Evolutionary conservation across 352 stramenopile genomes (phyloP).

Genomic region (Phytophthora pini): DNA sequence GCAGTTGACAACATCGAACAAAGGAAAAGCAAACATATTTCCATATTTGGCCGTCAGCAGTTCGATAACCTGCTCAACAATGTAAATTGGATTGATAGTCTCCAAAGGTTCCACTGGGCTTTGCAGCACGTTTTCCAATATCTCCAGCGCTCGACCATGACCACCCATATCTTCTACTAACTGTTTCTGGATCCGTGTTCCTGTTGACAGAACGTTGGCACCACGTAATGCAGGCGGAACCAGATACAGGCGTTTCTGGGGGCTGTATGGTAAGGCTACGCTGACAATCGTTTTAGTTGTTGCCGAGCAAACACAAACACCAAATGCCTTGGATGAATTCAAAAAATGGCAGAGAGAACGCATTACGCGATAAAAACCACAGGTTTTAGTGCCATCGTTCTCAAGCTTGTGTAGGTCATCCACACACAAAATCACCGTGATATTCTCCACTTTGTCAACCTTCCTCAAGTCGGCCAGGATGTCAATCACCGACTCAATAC

Average conservation of each 20-base stretch:
- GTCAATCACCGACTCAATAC: neutral
- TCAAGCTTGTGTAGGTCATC: neutral
- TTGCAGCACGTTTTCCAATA: neutral
- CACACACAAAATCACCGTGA: conserved; percentile 1
- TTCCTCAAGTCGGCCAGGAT: neutral
- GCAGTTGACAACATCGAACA: conserved; percentile 2
- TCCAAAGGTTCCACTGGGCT: conserved; percentile 1
- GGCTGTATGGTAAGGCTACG: neutral
- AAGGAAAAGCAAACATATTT: neutral
- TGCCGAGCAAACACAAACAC: conserved; percentile 15
- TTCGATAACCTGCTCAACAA: conserved; percentile 3
- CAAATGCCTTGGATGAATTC: no score
- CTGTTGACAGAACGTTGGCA: neutral
- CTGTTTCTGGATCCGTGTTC: conserved; percentile 2
- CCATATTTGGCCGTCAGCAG: neutral
- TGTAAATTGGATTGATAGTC: neutral
- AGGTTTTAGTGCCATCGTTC: no score
- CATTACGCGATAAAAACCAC: no score
- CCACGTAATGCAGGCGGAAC: conserved; percentile 7
- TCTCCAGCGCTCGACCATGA: conserved; percentile 13
- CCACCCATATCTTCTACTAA: conserved; percentile 22
- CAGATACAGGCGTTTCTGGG: conserved; percentile 3
- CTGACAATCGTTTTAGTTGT: neutral
- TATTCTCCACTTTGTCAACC: conserved; percentile 1
- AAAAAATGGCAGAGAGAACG: no score